Percentiles rank a stretch among this genome's conserved stretches.
phyloP scores from a whole-genome alignment of 306 rosid genomes.

The Vachellia collinsii region DNA sequence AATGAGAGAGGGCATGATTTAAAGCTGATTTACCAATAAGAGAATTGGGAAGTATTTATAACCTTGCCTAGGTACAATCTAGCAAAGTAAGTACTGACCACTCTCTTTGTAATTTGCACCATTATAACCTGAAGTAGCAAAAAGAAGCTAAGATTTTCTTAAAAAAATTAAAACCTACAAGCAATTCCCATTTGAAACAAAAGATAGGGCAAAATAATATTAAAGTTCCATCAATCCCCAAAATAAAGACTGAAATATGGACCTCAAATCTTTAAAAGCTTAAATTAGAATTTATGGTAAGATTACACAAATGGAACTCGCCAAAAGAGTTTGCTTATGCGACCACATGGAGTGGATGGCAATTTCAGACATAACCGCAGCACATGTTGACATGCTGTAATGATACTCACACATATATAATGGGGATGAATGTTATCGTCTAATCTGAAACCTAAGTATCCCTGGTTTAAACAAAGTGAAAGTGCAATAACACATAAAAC shows the following conservation, averaged over 20 bases:
- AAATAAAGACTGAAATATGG: conserved; percentile 3
- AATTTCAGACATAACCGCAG: background rate
- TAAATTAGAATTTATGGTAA: background rate
- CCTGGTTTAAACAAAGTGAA: conserved; percentile 1
- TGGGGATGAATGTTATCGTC: conserved; percentile 22
- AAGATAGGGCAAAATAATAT: conserved; percentile 26
- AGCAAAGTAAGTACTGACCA: conserved; percentile 83
- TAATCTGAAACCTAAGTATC: conserved; percentile 18
- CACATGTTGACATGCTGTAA: background rate
- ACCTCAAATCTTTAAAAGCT: background rate
- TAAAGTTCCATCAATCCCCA: conserved; percentile 15
- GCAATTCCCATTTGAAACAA: conserved; percentile 15
- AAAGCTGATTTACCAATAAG: conserved; percentile 18
- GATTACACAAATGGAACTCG: background rate
- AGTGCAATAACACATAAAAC: conserved; percentile 15
- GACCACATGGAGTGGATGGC: background rate
- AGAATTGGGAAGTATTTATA: conserved; percentile 29
- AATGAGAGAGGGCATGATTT: conserved; percentile 27
- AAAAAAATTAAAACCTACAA: conserved; percentile 28
- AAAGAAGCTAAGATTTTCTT: conserved; percentile 21
- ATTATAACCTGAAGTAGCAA: conserved; percentile 69
- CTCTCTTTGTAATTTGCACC: conserved; percentile 88
- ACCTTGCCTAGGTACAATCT: conserved; percentile 86
- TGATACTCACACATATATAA: conserved; percentile 25
- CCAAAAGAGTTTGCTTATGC: conserved; percentile 13